Evolutionary conservation across 225 moss, liverwort and hornwort species (phyloP).

Genomic region (Neckera pumila): DNA sequence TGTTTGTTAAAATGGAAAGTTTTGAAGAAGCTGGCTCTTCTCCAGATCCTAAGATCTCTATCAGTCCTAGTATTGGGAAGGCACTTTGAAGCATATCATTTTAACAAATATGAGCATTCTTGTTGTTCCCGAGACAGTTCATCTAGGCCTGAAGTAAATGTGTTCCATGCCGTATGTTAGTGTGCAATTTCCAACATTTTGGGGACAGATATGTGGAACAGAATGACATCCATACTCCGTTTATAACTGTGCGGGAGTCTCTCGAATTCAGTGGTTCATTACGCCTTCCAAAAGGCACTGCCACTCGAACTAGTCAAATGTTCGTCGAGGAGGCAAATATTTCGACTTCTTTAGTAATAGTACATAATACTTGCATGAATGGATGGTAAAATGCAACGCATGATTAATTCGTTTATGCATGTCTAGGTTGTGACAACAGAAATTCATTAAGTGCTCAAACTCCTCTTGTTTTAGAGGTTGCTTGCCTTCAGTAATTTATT

Average conservation of each 20-base stretch:
- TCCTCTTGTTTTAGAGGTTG: neutral
- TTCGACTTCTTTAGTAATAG: neutral
- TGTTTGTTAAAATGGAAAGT: neutral
- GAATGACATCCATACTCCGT: neutral
- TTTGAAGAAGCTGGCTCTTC: neutral
- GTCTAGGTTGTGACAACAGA: neutral
- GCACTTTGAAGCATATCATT: neutral
- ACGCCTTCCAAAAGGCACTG: neutral
- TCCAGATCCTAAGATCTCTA: neutral
- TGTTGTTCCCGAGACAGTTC: neutral
- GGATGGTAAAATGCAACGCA: neutral
- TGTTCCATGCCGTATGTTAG: neutral
- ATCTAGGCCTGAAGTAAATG: neutral
- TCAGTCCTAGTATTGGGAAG: neutral
- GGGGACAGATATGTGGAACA: neutral
- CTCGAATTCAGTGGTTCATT: neutral
- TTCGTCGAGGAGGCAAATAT: neutral
- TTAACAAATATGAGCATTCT: neutral
- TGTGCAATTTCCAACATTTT: neutral
- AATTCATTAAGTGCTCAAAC: neutral
- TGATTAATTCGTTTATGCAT: neutral
- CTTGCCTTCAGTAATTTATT: neutral
- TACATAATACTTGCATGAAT: neutral
- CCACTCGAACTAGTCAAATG: neutral
- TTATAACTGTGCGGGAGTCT: neutral